Base-by-base conservation (phyloP, 768 basidiomycete species). In the Tylopilus cervinicoccineus region DNA sequence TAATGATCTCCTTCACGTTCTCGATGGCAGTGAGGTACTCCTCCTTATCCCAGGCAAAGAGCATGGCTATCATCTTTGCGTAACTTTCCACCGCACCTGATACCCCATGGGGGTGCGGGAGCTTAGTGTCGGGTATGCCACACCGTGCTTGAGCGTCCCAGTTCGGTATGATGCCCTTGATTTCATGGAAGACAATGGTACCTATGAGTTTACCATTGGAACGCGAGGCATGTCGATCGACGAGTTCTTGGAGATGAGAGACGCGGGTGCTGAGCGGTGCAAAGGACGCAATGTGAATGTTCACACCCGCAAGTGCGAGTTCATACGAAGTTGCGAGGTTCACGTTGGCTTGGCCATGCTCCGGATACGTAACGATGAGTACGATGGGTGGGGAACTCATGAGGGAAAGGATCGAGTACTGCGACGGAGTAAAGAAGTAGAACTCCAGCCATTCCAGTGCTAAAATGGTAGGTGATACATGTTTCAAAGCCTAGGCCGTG, bases 271-370 rank as follows among this genome's bases (percentile, higher is more conserved):
- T 8, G 33, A 57, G 55, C 1, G 55, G 8, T 31, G 41, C 14
- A 10, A 53, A 57, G n/a, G 47, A 57, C 1, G 55, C 45, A 2
- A 57, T 44, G 14, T 22, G 16, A 12, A 57, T 38, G n/a, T 53
- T 34, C 8, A 26, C 43, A 2, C 47, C 50, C 6, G 41, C 41
- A 3, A 56, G 38, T 5, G 41, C 55, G 1, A 56, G 54, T 22
- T 56, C 54, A 11, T 52, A 56, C 8, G 55, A 27, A 10, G 36
- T 52, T 10, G 55, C 51, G 14, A 55, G 46, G 13, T 32, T 41
- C 5, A 48, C 47, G 12, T 54, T 49, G 22, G 52, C 42, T 41
- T 44, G 45, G 5, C 46, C 43, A 11, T 44, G 16, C 33, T 54
- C 38, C 10, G 42, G 7, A 13, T 37, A 48, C n/a, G 45, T 57